Conservation (phyloP, 176 grass and related monocot species). For the bread wheat (Triticum aestivum) region IWGSC_CS_RefSeq_v2.1 NC_057798.1:64710135-64710634, state of each 20-base stretch:
- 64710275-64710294: background rate
- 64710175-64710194: background rate
- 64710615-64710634: background rate
- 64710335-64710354: background rate
- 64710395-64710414: background rate
- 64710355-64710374: background rate
- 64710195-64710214: background rate
- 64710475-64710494: background rate
- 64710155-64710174: background rate
- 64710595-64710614: background rate
- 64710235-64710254: background rate
- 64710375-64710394: background rate
- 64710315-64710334: background rate
- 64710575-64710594: background rate
- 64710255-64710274: background rate
- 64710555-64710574: background rate
- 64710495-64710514: background rate
- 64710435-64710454: background rate
- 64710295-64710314: background rate
- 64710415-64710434: background rate
- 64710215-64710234: background rate
- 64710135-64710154: background rate
- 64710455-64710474: background rate
- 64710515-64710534: background rate
- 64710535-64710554: background rate